Conservation (phyloP, 2,329 filamentous ascomycete species). For the Botryotinia globosa region DNA sequence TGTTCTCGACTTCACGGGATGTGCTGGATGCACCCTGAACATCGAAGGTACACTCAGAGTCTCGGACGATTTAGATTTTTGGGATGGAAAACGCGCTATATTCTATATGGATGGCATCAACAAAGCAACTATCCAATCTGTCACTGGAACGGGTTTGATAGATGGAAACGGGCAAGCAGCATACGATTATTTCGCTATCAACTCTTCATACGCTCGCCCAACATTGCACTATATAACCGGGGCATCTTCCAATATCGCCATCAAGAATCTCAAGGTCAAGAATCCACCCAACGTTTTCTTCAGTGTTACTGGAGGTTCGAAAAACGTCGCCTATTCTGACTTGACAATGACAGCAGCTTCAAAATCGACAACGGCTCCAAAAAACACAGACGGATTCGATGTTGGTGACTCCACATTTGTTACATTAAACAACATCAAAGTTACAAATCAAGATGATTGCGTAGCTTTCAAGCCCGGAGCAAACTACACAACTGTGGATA, state of each 20-base stretch:
- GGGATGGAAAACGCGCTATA: constrained; percentile 43
- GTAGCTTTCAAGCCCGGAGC: constrained; percentile 55
- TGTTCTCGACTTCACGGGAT: constrained; percentile 44
- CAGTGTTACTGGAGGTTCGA: constrained; percentile 41
- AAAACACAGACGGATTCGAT: constrained; percentile 56
- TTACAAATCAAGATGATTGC: constrained; percentile 59
- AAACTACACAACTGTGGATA: constrained; percentile 44
- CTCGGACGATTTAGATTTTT: constrained; percentile 42
- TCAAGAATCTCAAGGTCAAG: constrained; percentile 42
- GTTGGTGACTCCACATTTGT: constrained; percentile 46
- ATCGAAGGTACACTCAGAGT: constrained; percentile 46
- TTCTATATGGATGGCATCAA: constrained; percentile 42
- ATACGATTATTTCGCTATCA: constrained; percentile 43
- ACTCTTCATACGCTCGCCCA: constrained; percentile 42
- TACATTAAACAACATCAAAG: constrained; percentile 47
- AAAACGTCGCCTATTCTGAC: constrained; percentile 40
- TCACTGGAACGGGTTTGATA: constrained; percentile 44
- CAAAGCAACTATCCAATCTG: constrained; percentile 42
- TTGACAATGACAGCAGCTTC: constrained; percentile 43
- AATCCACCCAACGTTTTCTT: constrained; percentile 48
- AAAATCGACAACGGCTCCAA: constrained; percentile 42
- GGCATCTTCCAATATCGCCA: constrained; percentile 39
- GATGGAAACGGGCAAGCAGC: constrained; percentile 48
- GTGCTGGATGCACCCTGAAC: constrained; percentile 46
- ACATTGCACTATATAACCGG: constrained; percentile 44